Base-by-base conservation (phyloP, 768 basidiomycete genomes). In the Pleurotus djamor region DNA sequence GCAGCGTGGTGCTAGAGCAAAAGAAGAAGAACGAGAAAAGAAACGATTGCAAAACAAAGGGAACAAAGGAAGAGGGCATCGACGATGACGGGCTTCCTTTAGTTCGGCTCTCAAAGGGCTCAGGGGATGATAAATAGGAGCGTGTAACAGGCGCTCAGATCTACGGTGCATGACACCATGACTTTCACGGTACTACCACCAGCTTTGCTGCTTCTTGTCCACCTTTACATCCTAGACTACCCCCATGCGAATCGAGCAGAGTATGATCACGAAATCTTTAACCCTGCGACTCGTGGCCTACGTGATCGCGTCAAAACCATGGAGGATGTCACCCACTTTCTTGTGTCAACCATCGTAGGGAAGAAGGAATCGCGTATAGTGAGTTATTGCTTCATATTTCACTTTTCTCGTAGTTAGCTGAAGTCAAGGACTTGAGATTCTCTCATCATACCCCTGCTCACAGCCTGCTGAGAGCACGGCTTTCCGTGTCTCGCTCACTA, bases 11-110 rank as follows among this genome's bases (percentile, higher is more conserved):
- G 90, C 89, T 21, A 74, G 83, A 50, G 92, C 92, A 28, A 84
- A 79, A 66, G 89, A 93, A 66, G 92, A 94, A 67, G 91, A 92
- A 65, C 77, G 79, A 64, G 89, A 90, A 60, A 76, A 86, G 65
- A 91, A 86, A 44, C 48, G 43, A 28, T 14, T 32, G 48, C 14
- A 61, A 38, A 43, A 60, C 41, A 61, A 51, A 51, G 60, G 58
- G 16, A 61, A 63, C 13, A 44, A 48, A 44, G 59, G 59, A 37
- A n/a, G 54, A 41, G 16, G 54, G 5, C 17, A 52, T 33, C 45
- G 60, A 49, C 43, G 50, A 38, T 57, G 43, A 52, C 21, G 2
- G 21, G 21, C 21, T n/a, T n/a, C n/a, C n/a, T n/a, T n/a, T n/a
- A n/a, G n/a, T n/a, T n/a, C n/a, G n/a, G n/a, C n/a, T n/a, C 21